A percentile compares a stretch with the other conserved stretches of the same genome.
phyloP scores from a whole-genome alignment of 202 grass and related monocot genomes.

The Sporobolus alterniflorus region DNA sequence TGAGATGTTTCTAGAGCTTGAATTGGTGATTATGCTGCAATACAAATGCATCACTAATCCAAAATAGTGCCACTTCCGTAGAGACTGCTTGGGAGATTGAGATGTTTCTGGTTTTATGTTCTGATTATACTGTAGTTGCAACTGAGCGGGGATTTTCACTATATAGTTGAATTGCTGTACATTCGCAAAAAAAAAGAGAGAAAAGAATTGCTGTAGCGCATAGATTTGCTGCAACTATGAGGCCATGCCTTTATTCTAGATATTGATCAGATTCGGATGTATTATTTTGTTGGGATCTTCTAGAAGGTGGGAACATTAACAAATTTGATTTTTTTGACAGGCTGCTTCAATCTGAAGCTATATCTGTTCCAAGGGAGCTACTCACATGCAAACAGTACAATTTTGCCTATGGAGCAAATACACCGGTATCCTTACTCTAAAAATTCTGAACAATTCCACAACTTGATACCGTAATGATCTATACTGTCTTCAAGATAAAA shows the following conservation, averaged over 20 bases:
- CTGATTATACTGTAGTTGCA: neutral
- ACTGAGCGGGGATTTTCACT: neutral
- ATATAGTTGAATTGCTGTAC: neutral
- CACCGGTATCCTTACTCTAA: neutral
- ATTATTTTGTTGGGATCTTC: neutral
- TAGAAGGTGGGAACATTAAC: neutral
- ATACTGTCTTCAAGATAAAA: neutral
- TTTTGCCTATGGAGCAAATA: neutral
- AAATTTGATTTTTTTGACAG: constrained; percentile 7
- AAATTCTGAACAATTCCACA: neutral
- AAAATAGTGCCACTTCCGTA: neutral
- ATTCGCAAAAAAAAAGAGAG: too few relatives aligned
- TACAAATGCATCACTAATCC: constrained; percentile 30
- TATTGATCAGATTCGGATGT: neutral
- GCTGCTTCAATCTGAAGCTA: neutral
- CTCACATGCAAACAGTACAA: neutral
- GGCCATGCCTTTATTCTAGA: neutral
- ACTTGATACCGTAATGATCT: neutral
- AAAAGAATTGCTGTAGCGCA: neutral
- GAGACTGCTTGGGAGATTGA: neutral
- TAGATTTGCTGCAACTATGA: neutral
- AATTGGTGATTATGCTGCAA: constrained; percentile 11
- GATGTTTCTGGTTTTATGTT: neutral
- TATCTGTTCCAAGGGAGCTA: neutral
- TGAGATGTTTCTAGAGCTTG: constrained; percentile 36